phyloP scores from a whole-genome alignment of 768 basidiomycete species.

The Dacryopinax spathularia region DNA sequence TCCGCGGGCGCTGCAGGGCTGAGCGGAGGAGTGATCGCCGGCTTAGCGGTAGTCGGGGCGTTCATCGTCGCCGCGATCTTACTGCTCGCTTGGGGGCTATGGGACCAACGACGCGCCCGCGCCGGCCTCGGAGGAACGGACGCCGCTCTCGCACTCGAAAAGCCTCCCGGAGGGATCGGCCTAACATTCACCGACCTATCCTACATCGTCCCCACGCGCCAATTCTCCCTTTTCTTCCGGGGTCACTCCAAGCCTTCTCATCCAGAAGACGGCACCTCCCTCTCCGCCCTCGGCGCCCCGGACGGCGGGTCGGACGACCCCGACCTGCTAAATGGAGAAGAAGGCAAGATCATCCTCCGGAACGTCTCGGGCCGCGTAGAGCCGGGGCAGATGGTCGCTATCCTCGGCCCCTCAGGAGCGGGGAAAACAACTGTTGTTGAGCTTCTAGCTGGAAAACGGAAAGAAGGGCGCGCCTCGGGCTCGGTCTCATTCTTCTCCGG shows the following conservation, averaged over 20 bases:
- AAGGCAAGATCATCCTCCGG: slow-evolving; percentile 56
- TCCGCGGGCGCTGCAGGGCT: slow-evolving; percentile 33
- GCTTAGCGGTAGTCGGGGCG: slow-evolving; percentile 67
- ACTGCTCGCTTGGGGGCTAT: slow-evolving; percentile 48
- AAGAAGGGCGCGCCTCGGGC: slow-evolving; percentile 56
- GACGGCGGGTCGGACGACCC: too few relatives aligned
- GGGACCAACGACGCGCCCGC: slow-evolving; percentile 49
- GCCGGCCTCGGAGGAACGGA: slow-evolving; percentile 25
- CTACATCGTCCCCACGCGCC: slow-evolving; percentile 38
- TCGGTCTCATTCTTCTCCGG: slow-evolving; percentile 39
- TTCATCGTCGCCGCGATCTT: slow-evolving; percentile 44
- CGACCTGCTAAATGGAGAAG: slow-evolving; percentile 14
- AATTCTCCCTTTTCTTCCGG: background rate
- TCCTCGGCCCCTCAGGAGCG: slow-evolving; percentile 72
- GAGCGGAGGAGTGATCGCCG: slow-evolving; percentile 75
- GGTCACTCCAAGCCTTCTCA: background rate
- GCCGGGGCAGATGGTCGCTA: slow-evolving; percentile 78
- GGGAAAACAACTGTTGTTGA: slow-evolving; percentile 89
- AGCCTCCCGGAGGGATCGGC: slow-evolving; percentile 36
- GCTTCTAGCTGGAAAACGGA: slow-evolving; percentile 70
- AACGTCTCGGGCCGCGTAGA: slow-evolving; percentile 52
- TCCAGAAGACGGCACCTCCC: background rate
- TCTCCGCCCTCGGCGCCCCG: too few relatives aligned
- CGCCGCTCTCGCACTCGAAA: slow-evolving; percentile 16
- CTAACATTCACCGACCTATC: slow-evolving; percentile 56